Base-by-base conservation (phyloP, 805 yeast species). In the Zygotorulaspora danielsina region DNA sequence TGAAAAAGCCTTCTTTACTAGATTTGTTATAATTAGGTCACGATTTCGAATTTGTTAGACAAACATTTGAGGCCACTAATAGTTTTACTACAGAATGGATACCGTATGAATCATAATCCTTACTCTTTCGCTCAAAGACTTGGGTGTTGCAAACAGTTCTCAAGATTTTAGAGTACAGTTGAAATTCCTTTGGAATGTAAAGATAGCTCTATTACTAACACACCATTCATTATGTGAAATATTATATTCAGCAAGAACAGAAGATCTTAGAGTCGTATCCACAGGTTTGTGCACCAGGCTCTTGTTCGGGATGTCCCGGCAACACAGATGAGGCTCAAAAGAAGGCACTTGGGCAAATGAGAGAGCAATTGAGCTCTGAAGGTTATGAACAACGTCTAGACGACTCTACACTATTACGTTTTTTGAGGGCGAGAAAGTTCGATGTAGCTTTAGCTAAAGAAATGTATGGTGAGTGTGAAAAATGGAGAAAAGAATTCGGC, bases 381-480 rank as follows among this genome's bases (percentile, higher is more conserved):
- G 96, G 94, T 4, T 87, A 71, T 67, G 72, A 70, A n/a, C 73
- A 77, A 37, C 79, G 97, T 54, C 65, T 85, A 39, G 98, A 93
- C 63, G 96, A 86, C 55, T 86, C 96, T 11, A 75, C 93, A 3
- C 67, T 84, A 57, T 64, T 81, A 46, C 80, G 98, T 54, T 93
- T 93, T 66, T 71, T 93, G 48, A 79, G 97, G 59, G 98, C 98
- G 7, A 80, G 98, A 67, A 89, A 88, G 72, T 93, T 93, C 59
- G 96, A 88, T 55, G 70, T 89, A 21, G 73, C 69, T 44, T 76
- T 80, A 55, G 84, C 98, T 19, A 73, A 75, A 56, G 77, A 73
- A 45, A 93, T 93, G 98, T 88, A 73, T 60, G 76, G 71, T 44
- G 79, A 75, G 46, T 89, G 96, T 66, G 96, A 93, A 68, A 76